phyloP scores from a whole-genome alignment of 176 grass and related monocot species.

The Triticum dicoccoides region DNA sequence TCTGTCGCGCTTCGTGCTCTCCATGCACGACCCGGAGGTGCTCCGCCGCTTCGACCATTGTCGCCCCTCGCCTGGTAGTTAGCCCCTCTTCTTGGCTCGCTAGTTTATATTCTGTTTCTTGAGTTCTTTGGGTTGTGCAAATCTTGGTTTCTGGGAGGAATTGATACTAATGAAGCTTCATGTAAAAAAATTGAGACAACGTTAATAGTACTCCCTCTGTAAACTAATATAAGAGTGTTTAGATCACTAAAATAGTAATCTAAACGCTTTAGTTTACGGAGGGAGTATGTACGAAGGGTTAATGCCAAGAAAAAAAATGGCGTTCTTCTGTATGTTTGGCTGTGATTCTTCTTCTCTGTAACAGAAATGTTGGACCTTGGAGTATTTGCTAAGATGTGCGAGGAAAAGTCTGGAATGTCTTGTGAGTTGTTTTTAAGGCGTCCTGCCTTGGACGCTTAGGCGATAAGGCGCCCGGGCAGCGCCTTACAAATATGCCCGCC shows the following conservation, averaged over 20 bases:
- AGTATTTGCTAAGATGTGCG: slow-evolving; percentile 4
- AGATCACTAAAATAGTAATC: too few relatives aligned
- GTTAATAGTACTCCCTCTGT: background rate
- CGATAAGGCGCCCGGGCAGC: too few relatives aligned
- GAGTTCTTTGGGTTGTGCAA: slow-evolving; percentile 24
- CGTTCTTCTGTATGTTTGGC: background rate
- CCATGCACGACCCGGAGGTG: slow-evolving; percentile 57
- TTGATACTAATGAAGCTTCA: background rate
- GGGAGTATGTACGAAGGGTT: background rate
- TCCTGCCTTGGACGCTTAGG: too few relatives aligned
- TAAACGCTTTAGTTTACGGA: too few relatives aligned
- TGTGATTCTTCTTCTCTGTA: slow-evolving; percentile 14
- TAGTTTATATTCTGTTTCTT: slow-evolving; percentile 8
- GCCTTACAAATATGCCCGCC: too few relatives aligned
- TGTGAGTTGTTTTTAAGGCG: too few relatives aligned
- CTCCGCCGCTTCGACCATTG: slow-evolving; percentile 57
- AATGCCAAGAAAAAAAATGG: background rate
- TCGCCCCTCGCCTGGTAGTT: slow-evolving; percentile 40
- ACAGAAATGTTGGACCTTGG: slow-evolving; percentile 1
- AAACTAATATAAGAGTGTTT: too few relatives aligned
- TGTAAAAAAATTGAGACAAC: slow-evolving; percentile 2
- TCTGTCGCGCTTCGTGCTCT: slow-evolving; percentile 56
- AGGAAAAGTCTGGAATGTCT: slow-evolving; percentile 17
- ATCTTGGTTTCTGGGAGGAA: slow-evolving; percentile 44
- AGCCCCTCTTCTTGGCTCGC: slow-evolving; percentile 40